A percentile compares a stretch with the other conserved stretches of the same genome.
phyloP scores from a whole-genome alignment of 345 rosid genomes.

The Gossypium longicalyx region DNA sequence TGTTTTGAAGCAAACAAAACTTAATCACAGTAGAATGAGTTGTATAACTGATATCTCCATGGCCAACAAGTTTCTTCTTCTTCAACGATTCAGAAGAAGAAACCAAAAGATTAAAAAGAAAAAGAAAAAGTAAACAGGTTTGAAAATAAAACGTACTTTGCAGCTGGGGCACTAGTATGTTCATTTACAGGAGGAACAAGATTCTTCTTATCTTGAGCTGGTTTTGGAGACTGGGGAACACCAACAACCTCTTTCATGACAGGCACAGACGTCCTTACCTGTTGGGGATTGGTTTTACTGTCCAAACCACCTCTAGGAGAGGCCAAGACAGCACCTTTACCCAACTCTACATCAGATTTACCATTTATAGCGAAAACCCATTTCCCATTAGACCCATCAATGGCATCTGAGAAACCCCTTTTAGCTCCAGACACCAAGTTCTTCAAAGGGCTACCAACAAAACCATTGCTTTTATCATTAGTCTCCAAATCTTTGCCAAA shows the following conservation, averaged over 20 bases:
- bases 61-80: background rate
- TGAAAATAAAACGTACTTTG: conserved; percentile 42
- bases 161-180: conserved; percentile 44
- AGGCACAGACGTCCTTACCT: conserved; percentile 3
- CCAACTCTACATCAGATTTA: conserved; percentile 41
- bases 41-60: too few relatives aligned
- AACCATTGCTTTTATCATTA: conserved; percentile 18
- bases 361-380: conserved; percentile 44
- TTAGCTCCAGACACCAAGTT: conserved; percentile 55
- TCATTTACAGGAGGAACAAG: conserved; percentile 32
- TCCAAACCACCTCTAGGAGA: conserved; percentile 37
- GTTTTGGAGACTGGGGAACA: conserved; percentile 31
- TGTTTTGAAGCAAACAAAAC: too few relatives aligned
- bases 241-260: conserved; percentile 29
- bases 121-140: background rate
- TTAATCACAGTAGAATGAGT: too few relatives aligned
- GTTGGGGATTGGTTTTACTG: conserved; percentile 23
- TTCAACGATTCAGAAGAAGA: background rate
- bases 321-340: conserved; percentile 36
- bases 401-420: conserved; percentile 65
- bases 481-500: conserved; percentile 52
- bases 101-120: background rate
- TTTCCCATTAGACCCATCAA: conserved; percentile 38
- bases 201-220: conserved; percentile 36
- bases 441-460: conserved; percentile 31